Base-by-base conservation (phyloP, 2,329 filamentous ascomycete genomes). In the Calonectria hongkongensis region DNA sequence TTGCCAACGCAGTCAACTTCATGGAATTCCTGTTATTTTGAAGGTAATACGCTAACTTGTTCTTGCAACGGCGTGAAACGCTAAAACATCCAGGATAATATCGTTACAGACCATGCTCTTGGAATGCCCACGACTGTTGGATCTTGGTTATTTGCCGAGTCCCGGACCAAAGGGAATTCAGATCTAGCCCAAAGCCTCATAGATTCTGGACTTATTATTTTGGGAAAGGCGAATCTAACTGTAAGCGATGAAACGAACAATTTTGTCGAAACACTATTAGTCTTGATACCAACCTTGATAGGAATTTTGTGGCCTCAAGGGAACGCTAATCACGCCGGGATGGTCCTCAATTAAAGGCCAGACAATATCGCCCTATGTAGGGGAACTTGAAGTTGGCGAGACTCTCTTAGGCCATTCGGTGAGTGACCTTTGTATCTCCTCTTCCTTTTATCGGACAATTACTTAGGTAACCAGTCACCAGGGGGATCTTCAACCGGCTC, bases 401-500 rank as follows among this genome's bases (percentile, higher is more conserved):
- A 47, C 25, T 6, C 5, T 70, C 5, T 45, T 67, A 2, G 39
- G 70, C 33, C 73, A 79, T 16, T 76, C 76, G 2, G 78, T 79
- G 4, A 73, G 71, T 62, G 8, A 36, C 7, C 3, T 36, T 12
- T 36, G 7, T 63, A n/a, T 7, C 16, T 6, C 16, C 18, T 13
- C 6, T 33, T 2, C 16, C 16, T 33, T 9, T 43, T 8, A 27
- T 45, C 25, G 10, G 1, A 13, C 33, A 41, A 3, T 21, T 2
- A 21, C 13, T 58, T 4, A 58, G 18, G 25, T 27, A 13, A 12
- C 12, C 25, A 83, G 78, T 72, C 75, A 1, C 82, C 82, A 0
- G 80, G 80, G 0, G 83, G 82, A 36, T 84, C 80, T 0, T 84
- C 82, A 1, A 71, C 79, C 2, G 82, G 83, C 25, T 83, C 83